Percentiles rank a stretch among this genome's conserved stretches.
These are phyloP conservation scores for Westerdykella sp. DNA, from an alignment of 2,329 filamentous ascomycete species.

Conservation along the genomic window DNA sequence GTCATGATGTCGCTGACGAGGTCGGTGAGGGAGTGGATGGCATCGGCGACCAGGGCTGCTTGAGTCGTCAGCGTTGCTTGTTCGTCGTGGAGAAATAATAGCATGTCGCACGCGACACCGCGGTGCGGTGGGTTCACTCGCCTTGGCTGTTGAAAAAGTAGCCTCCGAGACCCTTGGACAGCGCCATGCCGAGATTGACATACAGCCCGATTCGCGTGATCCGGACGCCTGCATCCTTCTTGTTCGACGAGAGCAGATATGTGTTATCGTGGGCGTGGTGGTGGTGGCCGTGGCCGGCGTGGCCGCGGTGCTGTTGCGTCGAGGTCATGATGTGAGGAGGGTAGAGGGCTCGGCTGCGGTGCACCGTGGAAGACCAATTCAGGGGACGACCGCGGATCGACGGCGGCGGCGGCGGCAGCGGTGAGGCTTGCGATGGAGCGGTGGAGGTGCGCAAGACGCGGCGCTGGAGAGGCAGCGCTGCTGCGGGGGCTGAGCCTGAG, in stretches of 20 bases:
- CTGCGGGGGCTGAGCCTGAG: conserved; percentile 1
- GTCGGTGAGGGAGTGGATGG: conserved; percentile 91
- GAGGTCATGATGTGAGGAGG: conserved; percentile 25
- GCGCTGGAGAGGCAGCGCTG: conserved; percentile 13
- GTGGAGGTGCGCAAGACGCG: conserved; percentile 28
- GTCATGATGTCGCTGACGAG: conserved; percentile 93
- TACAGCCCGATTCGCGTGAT: conserved; percentile 86
- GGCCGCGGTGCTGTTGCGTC: conserved; percentile 25
- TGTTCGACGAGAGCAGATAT: conserved; percentile 74
- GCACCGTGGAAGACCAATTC: conserved; percentile 29
- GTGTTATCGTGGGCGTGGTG: conserved; percentile 81
- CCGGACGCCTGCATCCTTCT: conserved; percentile 85
- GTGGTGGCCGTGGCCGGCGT: conserved; percentile 52
- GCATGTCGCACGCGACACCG: background rate
- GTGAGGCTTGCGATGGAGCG: conserved; percentile 6
- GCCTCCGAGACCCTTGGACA: conserved; percentile 65
- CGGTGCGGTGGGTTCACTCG: background rate
- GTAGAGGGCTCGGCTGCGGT: conserved; percentile 27
- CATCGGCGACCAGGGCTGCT: conserved; percentile 76
- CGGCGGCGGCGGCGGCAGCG: background rate
- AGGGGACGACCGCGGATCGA: conserved; percentile 7
- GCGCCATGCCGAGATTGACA: conserved; percentile 88
- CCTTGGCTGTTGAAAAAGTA: background rate
- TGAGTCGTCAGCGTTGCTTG: conserved; percentile 1
- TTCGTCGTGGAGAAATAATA: background rate